A percentile compares a stretch with the other conserved stretches of the same genome.
phyloP scores from a whole-genome alignment of 352 stramenopile genomes.

The Globisporangium rhizosaccharum region DNA sequence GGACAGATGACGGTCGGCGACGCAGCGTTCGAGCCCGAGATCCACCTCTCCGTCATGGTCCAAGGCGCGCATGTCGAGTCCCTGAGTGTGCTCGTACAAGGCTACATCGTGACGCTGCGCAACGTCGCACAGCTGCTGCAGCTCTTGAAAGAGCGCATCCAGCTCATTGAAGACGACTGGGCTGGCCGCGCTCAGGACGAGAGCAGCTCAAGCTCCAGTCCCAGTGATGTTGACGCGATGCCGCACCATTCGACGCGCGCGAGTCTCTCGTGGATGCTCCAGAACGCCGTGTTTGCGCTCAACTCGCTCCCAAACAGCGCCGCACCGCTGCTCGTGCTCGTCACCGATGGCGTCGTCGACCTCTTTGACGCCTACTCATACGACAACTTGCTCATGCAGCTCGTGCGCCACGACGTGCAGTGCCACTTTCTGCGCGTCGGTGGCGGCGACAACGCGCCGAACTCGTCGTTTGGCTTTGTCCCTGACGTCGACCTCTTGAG shows the following conservation, averaged over 20 bases:
- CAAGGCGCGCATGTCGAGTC: constrained; percentile 76
- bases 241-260: constrained; percentile 24
- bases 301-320: constrained; percentile 77
- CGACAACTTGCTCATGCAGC: constrained; percentile 84
- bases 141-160: constrained; percentile 68
- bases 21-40: constrained; percentile 47
- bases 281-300: constrained; percentile 83
- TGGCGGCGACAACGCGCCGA: constrained; percentile 40
- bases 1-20: constrained; percentile 51
- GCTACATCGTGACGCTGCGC: constrained; percentile 56
- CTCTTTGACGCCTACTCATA: constrained; percentile 72
- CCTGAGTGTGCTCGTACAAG: constrained; percentile 77
- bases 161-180: constrained; percentile 83
- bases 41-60: constrained; percentile 78
- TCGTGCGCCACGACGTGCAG: constrained; percentile 84
- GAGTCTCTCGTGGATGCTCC: constrained; percentile 72
- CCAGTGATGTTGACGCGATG: constrained; percentile 6
- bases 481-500: constrained; percentile 73
- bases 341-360: constrained; percentile 85
- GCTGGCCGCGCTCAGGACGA: constrained; percentile 34
- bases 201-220: background rate
- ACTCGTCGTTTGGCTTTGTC: constrained; percentile 80
- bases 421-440: constrained; percentile 81
- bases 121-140: constrained; percentile 58
- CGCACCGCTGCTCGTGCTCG: constrained; percentile 74